Percentiles rank a stretch among this genome's conserved stretches.
phyloP scores from a whole-genome alignment of 345 rosid genomes.

The Capsella bursapastoris region DNA sequence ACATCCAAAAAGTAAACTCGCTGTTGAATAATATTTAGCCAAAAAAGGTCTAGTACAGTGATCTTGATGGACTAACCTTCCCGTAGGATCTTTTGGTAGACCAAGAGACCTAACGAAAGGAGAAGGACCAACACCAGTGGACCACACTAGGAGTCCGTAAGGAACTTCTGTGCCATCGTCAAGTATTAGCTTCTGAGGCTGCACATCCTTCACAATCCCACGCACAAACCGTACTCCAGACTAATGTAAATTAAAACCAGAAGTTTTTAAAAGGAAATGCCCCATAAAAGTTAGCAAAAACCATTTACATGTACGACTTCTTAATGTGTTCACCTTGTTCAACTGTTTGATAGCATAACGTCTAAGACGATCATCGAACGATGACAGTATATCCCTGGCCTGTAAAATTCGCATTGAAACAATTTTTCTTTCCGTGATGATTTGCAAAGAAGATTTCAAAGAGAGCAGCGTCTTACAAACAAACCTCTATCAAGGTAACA shows the following conservation, averaged over 20 bases:
- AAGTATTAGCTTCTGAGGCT: conserved; percentile 74
- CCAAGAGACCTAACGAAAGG: conserved; percentile 69
- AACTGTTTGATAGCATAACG: conserved; percentile 89
- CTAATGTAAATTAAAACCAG: conserved; percentile 46
- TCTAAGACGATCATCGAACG: conserved; percentile 92
- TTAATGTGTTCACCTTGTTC: conserved; percentile 61
- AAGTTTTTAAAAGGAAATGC: neutral
- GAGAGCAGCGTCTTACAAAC: conserved; percentile 30
- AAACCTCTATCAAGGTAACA: conserved; percentile 96
- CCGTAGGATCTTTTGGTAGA: conserved; percentile 92
- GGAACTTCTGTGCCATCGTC: conserved; percentile 84
- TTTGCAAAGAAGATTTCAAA: neutral
- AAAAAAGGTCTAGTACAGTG: neutral
- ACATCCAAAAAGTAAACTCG: neutral
- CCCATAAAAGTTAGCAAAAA: neutral
- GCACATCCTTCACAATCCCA: conserved; percentile 91
- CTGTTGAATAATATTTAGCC: neutral
- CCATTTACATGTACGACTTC: neutral
- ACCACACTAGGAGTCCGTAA: conserved; percentile 89
- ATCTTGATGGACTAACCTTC: conserved; percentile 59
- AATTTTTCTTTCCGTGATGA: no score
- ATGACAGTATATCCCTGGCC: conserved; percentile 95
- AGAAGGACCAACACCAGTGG: conserved; percentile 97
- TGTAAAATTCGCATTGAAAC: conserved; percentile 24
- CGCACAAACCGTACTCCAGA: conserved; percentile 94